These are phyloP conservation scores for Ocimum tenuiflorum DNA, from an alignment of 257 asterid genomes.

Conservation along the genomic window DNA sequence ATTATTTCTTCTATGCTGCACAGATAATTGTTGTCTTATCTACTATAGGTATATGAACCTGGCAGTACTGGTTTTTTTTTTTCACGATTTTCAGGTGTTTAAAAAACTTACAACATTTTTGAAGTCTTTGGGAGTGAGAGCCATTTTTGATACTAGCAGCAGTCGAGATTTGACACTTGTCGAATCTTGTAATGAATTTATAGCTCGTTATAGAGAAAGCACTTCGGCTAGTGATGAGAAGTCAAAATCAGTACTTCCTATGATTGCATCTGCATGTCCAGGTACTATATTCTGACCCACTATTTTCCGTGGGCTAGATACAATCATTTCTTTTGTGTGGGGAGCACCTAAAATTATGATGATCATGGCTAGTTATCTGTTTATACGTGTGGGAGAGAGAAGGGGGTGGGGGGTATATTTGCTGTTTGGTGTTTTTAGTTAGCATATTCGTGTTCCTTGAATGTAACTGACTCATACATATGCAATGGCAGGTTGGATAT, in stretches of 20 bases:
- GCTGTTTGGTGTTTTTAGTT: neutral
- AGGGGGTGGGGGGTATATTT: too few species aligned
- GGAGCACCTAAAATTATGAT: neutral
- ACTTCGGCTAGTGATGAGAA: slow-evolving; percentile 36
- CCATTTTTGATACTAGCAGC: slow-evolving; percentile 89
- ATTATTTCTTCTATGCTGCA: neutral
- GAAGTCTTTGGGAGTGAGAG: slow-evolving; percentile 81
- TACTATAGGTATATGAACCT: neutral
- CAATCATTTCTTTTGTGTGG: neutral
- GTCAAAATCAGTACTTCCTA: slow-evolving; percentile 46
- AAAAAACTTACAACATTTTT: slow-evolving; percentile 75
- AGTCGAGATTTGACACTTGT: slow-evolving; percentile 80
- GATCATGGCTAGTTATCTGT: neutral
- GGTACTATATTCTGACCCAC: slow-evolving; percentile 34
- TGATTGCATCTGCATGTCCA: slow-evolving; percentile 96
- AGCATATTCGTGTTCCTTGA: neutral
- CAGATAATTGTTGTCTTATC: slow-evolving; percentile 3
- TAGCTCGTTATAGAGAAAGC: slow-evolving; percentile 55
- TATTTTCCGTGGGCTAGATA: neutral
- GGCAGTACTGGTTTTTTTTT: neutral
- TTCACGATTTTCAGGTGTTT: slow-evolving; percentile 46
- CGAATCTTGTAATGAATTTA: slow-evolving; percentile 86
- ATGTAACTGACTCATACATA: slow-evolving; percentile 10
- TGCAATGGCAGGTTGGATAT: slow-evolving; percentile 81
- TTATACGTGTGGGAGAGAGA: neutral